Conservation (phyloP, 305 asterid species). For the Withania somnifera region DNA sequence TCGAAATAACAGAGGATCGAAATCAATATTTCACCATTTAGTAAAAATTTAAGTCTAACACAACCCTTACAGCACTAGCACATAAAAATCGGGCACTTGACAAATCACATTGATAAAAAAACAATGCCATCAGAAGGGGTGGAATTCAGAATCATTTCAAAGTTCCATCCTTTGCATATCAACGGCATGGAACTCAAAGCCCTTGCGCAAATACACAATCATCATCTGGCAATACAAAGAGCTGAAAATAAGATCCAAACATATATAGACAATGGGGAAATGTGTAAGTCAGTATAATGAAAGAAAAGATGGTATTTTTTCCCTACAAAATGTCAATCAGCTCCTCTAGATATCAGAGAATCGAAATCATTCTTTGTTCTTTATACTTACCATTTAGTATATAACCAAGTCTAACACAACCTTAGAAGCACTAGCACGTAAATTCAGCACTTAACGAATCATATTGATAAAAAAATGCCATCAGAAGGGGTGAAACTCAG, state of each 20-base stretch:
- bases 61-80: background rate
- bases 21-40: too few species aligned
- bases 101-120: background rate
- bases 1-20: background rate
- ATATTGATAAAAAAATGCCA: background rate
- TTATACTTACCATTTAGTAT: background rate
- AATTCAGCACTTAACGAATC: background rate
- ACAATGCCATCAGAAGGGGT: background rate
- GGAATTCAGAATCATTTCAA: background rate
- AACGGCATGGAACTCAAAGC: conserved; percentile 1
- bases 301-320: background rate
- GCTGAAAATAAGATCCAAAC: background rate
- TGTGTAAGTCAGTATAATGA: background rate
- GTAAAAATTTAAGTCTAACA: background rate
- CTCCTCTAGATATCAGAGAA: background rate
- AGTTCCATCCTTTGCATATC: background rate
- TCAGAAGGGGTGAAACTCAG: background rate
- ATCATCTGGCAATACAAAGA: background rate
- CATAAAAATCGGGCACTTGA: background rate
- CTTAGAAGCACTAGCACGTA: background rate
- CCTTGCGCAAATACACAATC: background rate
- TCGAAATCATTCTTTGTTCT: background rate
- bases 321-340: background rate
- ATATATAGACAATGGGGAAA: background rate
- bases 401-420: background rate